Conservation (phyloP, 345 rosid species). For the Balakata baccata region DNA sequence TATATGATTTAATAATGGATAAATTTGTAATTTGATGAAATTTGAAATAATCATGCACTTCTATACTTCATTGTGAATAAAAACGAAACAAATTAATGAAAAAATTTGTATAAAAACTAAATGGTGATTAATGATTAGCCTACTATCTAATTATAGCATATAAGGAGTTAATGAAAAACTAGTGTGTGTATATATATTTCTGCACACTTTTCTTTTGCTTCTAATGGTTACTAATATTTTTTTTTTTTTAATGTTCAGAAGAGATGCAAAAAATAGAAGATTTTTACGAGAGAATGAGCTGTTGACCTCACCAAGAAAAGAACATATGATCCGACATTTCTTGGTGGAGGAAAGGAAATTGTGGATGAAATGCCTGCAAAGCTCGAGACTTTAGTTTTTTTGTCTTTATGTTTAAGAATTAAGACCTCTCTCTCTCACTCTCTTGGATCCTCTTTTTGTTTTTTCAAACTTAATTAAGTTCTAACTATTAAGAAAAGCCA, state of each 20-base stretch:
- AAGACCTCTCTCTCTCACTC: background rate
- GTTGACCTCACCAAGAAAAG: conserved; percentile 27
- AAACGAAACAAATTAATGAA: too few species aligned
- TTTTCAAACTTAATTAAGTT: conserved; percentile 8
- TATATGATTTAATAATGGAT: too few species aligned
- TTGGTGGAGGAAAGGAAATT: conserved; percentile 41
- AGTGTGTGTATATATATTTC: too few species aligned
- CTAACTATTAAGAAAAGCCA: conserved; percentile 7
- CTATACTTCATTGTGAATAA: too few species aligned
- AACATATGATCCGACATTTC: conserved; percentile 42
- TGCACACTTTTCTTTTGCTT: too few species aligned
- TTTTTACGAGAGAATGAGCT: conserved; percentile 11
- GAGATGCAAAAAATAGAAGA: conserved; percentile 2
- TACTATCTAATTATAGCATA: too few species aligned
- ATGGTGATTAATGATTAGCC: too few species aligned
- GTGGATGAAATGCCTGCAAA: conserved; percentile 36
- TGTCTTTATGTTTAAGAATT: conserved; percentile 3
- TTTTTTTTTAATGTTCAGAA: conserved; percentile 1
- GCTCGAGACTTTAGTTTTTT: conserved; percentile 27
- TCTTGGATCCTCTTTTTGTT: background rate
- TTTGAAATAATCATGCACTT: too few species aligned
- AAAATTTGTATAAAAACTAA: too few species aligned
- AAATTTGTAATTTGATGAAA: too few species aligned
- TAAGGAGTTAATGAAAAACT: too few species aligned
- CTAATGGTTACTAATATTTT: background rate